These are phyloP conservation scores for Pythium apleroticum DNA, from an alignment of 352 stramenopile genomes.

Conservation along the genomic window DNA sequence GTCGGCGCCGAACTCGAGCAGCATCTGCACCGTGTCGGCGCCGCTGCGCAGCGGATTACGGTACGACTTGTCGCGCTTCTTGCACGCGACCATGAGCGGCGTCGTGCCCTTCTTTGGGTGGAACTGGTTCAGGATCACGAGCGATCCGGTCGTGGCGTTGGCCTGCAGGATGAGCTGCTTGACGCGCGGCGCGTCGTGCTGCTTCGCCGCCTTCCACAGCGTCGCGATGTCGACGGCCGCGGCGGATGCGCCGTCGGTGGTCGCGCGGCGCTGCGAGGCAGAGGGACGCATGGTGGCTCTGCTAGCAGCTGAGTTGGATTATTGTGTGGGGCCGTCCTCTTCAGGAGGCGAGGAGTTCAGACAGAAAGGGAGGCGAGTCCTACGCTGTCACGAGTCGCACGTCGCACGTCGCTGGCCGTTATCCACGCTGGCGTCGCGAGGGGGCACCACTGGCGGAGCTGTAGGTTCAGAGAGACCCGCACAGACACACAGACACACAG, in stretches of 20 bases:
- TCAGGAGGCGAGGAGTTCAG: too few relatives aligned
- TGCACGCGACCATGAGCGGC: constrained; percentile 66
- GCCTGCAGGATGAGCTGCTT: constrained; percentile 21
- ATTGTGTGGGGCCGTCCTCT: too few relatives aligned
- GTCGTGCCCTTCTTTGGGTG: constrained; percentile 58
- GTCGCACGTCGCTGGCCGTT: too few relatives aligned
- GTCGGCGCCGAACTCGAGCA: constrained; percentile 63
- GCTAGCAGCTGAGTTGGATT: background rate
- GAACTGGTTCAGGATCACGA: constrained; percentile 36
- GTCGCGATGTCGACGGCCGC: constrained; percentile 9
- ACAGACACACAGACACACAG: background rate
- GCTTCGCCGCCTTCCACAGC: constrained; percentile 31
- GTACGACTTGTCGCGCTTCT: constrained; percentile 39
- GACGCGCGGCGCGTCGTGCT: constrained; percentile 18
- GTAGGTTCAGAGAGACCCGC: background rate
- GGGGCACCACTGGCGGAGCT: too few relatives aligned
- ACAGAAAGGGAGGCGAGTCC: background rate
- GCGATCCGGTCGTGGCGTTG: constrained; percentile 9
- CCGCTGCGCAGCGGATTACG: constrained; percentile 16
- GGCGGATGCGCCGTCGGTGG: background rate
- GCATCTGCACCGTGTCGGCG: constrained; percentile 40
- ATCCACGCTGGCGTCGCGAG: too few relatives aligned
- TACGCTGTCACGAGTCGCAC: background rate
- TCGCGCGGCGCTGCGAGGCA: background rate
- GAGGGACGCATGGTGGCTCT: background rate